phyloP scores from a whole-genome alignment of 257 asterid genomes.

The Plantago major region DNA sequence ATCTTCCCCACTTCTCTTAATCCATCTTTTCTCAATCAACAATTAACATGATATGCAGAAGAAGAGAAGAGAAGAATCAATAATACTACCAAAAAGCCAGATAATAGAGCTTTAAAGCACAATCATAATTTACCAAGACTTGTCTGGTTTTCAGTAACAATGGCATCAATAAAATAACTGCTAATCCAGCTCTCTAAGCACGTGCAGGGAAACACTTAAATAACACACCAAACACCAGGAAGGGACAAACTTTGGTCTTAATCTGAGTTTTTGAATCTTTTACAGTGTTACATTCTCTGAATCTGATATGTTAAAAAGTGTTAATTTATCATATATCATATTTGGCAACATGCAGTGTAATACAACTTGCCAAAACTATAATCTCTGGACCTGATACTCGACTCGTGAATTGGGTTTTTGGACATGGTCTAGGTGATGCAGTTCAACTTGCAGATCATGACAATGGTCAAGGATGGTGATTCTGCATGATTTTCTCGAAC shows the following conservation, averaged over 20 bases:
- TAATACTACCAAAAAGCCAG: constrained; percentile 23
- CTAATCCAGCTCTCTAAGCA: constrained; percentile 36
- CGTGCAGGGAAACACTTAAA: constrained; percentile 37
- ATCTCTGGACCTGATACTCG: neutral
- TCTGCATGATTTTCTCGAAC: constrained; percentile 19
- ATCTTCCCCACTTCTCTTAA: constrained; percentile 49
- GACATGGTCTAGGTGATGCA: constrained; percentile 24
- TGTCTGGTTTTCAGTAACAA: constrained; percentile 52
- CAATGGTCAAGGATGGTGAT: constrained; percentile 12
- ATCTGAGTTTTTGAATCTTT: constrained; percentile 14
- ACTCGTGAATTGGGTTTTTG: constrained; percentile 27
- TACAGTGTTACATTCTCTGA: constrained; percentile 20
- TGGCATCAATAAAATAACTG: constrained; percentile 22
- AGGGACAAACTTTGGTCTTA: constrained; percentile 16
- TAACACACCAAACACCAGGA: constrained; percentile 3
- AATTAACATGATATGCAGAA: neutral
- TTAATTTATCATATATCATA: neutral
- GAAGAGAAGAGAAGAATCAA: constrained; percentile 1
- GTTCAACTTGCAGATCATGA: constrained; percentile 21
- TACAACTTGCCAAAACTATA: too few relatives aligned
- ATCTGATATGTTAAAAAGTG: constrained; percentile 7
- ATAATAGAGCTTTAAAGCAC: constrained; percentile 26
- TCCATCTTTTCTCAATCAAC: constrained; percentile 16
- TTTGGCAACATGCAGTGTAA: too few relatives aligned
- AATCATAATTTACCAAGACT: constrained; percentile 36